Percentiles rank a stretch among this genome's conserved stretches.
Evolutionary conservation across 768 basidiomycete species (phyloP).

Genomic region (Tricholoma flavovirens): DNA sequence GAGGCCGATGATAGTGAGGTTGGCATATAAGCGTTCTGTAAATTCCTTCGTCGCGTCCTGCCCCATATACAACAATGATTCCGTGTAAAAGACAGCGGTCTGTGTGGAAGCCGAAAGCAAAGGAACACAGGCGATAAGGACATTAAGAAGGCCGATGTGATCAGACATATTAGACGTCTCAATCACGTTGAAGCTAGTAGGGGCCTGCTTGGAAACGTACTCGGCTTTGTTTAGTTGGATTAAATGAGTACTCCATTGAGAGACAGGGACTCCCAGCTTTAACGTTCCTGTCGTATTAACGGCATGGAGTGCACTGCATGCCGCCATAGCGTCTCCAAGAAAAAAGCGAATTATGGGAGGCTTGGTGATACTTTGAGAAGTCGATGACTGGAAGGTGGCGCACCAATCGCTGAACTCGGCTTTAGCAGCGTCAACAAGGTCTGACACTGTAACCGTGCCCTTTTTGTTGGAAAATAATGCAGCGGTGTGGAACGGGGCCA

Average conservation of each 20-base stretch:
- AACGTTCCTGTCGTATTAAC: conserved; percentile 5
- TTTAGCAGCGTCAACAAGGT: conserved; percentile 9
- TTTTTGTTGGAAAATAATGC: conserved; percentile 15
- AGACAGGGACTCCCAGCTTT: conserved; percentile 14
- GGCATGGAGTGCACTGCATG: conserved; percentile 20
- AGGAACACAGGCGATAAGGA: conserved; percentile 26
- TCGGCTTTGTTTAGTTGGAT: conserved; percentile 24
- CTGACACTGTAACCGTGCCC: background rate
- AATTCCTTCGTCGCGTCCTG: conserved; percentile 28
- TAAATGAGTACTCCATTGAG: conserved; percentile 21
- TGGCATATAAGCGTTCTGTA: conserved; percentile 23
- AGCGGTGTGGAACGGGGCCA: conserved; percentile 28
- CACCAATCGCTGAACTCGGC: conserved; percentile 24
- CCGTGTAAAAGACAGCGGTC: conserved; percentile 26
- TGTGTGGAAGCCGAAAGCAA: conserved; percentile 16
- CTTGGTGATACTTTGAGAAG: conserved; percentile 5
- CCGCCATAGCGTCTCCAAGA: conserved; percentile 22
- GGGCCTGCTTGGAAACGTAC: conserved; percentile 21
- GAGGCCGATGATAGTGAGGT: conserved; percentile 27
- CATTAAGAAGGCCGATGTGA: conserved; percentile 33
- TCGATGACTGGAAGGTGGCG: conserved; percentile 13
- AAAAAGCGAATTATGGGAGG: conserved; percentile 21
- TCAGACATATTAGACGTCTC: conserved; percentile 37
- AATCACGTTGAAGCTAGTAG: conserved; percentile 30
- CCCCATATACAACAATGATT: conserved; percentile 20